A percentile compares a stretch with the other conserved stretches of the same genome.
Evolutionary conservation across 2,329 filamentous ascomycete species (phyloP).

Genomic region (Epichloe scottii): DNA sequence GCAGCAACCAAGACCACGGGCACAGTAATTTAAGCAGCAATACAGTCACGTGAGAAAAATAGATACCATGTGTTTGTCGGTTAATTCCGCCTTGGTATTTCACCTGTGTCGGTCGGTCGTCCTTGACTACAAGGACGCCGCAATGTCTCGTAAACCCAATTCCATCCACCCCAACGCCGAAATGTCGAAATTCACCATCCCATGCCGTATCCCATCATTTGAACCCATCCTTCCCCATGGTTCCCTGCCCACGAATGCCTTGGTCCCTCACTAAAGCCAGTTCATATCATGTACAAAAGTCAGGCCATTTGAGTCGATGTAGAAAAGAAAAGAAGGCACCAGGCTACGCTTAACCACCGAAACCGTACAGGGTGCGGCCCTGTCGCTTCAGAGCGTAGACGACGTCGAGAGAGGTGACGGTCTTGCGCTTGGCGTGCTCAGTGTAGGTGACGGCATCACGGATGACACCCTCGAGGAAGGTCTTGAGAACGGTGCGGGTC

Average conservation of each 20-base stretch:
- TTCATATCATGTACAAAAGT: conserved; percentile 4
- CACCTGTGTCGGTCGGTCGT: conserved; percentile 19
- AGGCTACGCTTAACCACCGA: conserved; percentile 57
- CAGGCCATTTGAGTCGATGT: background rate
- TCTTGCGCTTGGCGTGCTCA: conserved; percentile 73
- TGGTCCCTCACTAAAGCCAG: background rate
- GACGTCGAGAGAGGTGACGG: conserved; percentile 57
- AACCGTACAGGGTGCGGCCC: conserved; percentile 73
- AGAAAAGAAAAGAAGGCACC: background rate
- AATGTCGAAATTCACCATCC: conserved; percentile 10
- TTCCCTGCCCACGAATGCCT: background rate
- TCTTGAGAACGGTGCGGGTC: conserved; percentile 66
- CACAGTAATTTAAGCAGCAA: no score
- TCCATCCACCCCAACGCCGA: conserved; percentile 4
- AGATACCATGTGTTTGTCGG: background rate
- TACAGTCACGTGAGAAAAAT: conserved; percentile 12
- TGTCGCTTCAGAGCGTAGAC: conserved; percentile 58
- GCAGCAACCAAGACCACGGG: background rate
- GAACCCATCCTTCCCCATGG: conserved; percentile 2
- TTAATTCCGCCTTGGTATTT: conserved; percentile 5
- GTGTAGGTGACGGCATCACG: conserved; percentile 69
- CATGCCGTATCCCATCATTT: conserved; percentile 15
- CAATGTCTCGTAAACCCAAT: conserved; percentile 8
- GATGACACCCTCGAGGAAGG: conserved; percentile 66
- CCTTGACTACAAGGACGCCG: conserved; percentile 19